Evolutionary conservation across 1,284 basidiomycete genomes (phyloP).

Genomic region (Earliella scabrosa): DNA sequence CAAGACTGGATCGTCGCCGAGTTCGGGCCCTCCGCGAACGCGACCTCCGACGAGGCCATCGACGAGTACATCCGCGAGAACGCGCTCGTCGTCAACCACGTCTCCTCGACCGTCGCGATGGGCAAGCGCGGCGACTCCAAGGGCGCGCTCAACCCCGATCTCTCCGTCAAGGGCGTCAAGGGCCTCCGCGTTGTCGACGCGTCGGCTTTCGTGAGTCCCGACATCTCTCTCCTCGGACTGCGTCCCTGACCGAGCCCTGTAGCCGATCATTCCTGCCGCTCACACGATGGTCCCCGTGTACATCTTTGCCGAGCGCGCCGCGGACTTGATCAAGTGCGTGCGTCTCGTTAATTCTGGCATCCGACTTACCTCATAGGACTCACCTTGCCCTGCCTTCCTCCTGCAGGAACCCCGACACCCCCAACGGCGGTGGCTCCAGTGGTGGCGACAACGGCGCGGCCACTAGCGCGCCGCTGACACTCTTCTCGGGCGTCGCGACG

Average conservation of each 20-base stretch:
- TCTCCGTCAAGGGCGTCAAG: constrained; percentile 38
- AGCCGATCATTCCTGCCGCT: constrained; percentile 29
- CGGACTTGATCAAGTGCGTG: constrained; percentile 27
- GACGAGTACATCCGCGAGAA: constrained; percentile 16
- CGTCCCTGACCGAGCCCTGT: background rate
- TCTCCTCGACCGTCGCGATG: constrained; percentile 7
- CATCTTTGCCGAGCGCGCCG: constrained; percentile 30
- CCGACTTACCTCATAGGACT: background rate
- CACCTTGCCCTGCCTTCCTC: background rate
- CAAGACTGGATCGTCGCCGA: constrained; percentile 10
- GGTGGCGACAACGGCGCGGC: background rate
- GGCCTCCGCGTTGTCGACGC: constrained; percentile 40
- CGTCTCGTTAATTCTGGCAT: background rate
- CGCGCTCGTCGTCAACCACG: constrained; percentile 7
- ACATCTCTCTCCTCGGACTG: background rate
- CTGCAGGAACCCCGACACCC: background rate
- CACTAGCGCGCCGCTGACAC: background rate
- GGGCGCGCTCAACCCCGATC: constrained; percentile 34
- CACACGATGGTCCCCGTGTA: constrained; percentile 29
- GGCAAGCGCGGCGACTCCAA: constrained; percentile 5
- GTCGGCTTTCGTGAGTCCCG: constrained; percentile 33
- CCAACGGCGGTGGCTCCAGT: background rate
- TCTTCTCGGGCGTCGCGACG: background rate
- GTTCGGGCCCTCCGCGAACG: constrained; percentile 1
- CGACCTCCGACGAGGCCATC: constrained; percentile 18